phyloP scores from a whole-genome alignment of 257 asterid species.

The Ballota nigra region DNA sequence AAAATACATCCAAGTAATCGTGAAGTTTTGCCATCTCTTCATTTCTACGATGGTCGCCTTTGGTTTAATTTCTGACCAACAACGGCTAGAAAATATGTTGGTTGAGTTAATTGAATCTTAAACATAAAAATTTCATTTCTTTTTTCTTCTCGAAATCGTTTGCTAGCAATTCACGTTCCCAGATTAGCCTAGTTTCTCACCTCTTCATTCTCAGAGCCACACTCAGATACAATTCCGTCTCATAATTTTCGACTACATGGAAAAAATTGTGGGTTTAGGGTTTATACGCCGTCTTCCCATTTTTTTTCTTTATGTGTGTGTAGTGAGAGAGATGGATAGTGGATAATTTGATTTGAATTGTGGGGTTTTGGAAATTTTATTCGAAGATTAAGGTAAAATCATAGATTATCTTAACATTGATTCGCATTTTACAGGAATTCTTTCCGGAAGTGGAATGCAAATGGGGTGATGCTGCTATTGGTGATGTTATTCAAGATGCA shows the following conservation, averaged over 20 bases:
- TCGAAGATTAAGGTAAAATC: too few species aligned
- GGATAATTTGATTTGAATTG: not conserved
- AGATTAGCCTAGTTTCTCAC: constrained; percentile 58
- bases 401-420: too few species aligned
- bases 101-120: not conserved
- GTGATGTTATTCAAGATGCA: constrained; percentile 50
- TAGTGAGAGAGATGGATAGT: too few species aligned
- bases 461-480: constrained; percentile 66
- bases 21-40: too few species aligned
- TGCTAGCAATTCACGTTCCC: constrained; percentile 47
- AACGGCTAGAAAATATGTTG: too few species aligned
- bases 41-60: too few species aligned
- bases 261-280: too few species aligned
- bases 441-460: constrained; percentile 67
- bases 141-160: not conserved
- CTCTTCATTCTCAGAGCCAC: constrained; percentile 63
- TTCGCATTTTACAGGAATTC: constrained; percentile 32
- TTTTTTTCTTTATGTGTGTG: too few species aligned
- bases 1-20: too few species aligned
- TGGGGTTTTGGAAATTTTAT: not conserved
- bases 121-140: not conserved
- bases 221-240: constrained; percentile 43
- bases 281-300: too few species aligned
- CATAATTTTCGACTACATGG: not conserved
- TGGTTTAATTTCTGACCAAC: too few species aligned